Percentiles rank a stretch among this genome's conserved stretches.
Evolutionary conservation across 805 yeast species (phyloP).

Genomic region (Barnettozyma sucrosica): DNA sequence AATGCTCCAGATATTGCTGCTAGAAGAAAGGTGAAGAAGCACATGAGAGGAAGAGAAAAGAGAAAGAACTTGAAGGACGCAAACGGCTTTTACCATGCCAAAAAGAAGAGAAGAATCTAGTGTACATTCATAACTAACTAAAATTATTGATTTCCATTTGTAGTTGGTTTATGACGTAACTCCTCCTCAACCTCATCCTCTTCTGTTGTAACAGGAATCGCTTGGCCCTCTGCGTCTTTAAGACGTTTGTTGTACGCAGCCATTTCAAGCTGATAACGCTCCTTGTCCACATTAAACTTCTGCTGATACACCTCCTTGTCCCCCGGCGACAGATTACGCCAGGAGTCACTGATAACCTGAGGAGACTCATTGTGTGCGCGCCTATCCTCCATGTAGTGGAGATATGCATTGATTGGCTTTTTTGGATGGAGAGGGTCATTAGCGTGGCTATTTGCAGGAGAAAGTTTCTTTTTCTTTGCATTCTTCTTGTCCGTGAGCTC

Average conservation of each 20-base stretch:
- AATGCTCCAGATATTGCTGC: conserved; percentile 82
- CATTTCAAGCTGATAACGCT: conserved; percentile 71
- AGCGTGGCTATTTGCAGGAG: conserved; percentile 22
- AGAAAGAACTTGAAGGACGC: conserved; percentile 71
- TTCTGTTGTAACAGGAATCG: conserved; percentile 1
- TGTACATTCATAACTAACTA: neutral
- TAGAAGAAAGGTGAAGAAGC: conserved; percentile 67
- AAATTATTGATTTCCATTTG: neutral
- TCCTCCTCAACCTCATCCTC: conserved; percentile 2
- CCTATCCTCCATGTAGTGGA: conserved; percentile 26
- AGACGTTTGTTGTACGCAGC: conserved; percentile 36
- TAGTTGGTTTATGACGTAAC: conserved; percentile 22
- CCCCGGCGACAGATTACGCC: conserved; percentile 70
- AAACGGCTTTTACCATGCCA: conserved; percentile 66
- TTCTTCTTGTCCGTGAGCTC: conserved; percentile 18
- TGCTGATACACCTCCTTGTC: conserved; percentile 69
- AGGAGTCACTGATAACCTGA: conserved; percentile 49
- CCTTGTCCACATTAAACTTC: conserved; percentile 71
- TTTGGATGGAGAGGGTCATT: conserved; percentile 86
- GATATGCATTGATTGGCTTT: conserved; percentile 85
- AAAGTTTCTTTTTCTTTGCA: conserved; percentile 23
- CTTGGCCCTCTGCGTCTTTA: conserved; percentile 4
- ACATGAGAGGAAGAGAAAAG: conserved; percentile 68
- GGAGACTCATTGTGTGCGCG: conserved; percentile 2
- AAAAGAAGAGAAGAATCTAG: conserved; percentile 35